These are phyloP conservation scores for Danielia oregonensis DNA, from an alignment of 805 yeast species.

Conservation along the genomic window DNA sequence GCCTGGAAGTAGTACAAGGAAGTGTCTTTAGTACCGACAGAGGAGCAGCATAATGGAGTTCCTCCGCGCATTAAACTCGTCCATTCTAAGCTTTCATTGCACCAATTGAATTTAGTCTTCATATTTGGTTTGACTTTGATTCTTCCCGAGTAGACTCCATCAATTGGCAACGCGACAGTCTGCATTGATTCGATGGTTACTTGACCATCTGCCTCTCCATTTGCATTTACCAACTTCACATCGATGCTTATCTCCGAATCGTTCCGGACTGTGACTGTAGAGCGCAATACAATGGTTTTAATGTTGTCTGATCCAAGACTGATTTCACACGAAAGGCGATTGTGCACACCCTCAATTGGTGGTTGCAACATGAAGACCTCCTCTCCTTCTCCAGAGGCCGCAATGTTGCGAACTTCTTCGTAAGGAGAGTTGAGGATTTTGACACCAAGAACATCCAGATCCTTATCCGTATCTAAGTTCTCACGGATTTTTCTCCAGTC, in stretches of 20 bases:
- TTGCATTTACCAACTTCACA: conserved; percentile 38
- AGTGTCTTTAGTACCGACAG: conserved; percentile 33
- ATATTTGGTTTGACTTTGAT: conserved; percentile 62
- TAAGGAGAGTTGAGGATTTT: conserved; percentile 54
- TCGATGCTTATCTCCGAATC: conserved; percentile 54
- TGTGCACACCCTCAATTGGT: conserved; percentile 57
- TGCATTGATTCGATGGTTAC: conserved; percentile 52
- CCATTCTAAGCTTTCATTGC: conserved; percentile 64
- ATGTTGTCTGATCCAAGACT: conserved; percentile 70
- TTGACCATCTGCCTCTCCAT: conserved; percentile 20
- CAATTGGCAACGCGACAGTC: conserved; percentile 69
- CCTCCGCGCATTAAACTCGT: conserved; percentile 47
- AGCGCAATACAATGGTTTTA: conserved; percentile 71
- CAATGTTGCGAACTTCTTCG: conserved; percentile 49
- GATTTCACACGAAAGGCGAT: conserved; percentile 70
- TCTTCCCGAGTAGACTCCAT: conserved; percentile 54
- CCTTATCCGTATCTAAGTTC: conserved; percentile 61
- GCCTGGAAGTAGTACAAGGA: conserved; percentile 67
- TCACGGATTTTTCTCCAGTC: conserved; percentile 91
- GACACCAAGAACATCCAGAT: conserved; percentile 61
- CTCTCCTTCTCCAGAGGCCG: conserved; percentile 82
- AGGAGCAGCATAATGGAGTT: conserved; percentile 57
- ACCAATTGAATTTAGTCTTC: conserved; percentile 62
- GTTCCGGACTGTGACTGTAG: conserved; percentile 70
- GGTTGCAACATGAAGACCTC: conserved; percentile 68